Evolutionary conservation across 1,139 yeast species (phyloP).

Genomic region (Arxiozyma telluris): DNA sequence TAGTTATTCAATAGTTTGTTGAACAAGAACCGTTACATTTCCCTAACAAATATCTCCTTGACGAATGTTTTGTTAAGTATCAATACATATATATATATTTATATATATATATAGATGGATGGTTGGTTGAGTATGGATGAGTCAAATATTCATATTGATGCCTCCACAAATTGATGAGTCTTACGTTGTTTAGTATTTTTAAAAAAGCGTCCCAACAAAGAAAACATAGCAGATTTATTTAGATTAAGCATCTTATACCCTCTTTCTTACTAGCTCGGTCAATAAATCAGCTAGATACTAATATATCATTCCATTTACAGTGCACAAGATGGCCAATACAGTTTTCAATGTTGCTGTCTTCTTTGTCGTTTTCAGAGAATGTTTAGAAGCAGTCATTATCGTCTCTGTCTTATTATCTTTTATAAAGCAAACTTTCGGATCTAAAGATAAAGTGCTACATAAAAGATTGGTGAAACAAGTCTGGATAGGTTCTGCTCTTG

Average conservation of each 20-base stretch:
- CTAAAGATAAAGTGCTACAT: constrained; percentile 29
- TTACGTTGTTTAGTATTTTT: too few relatives aligned
- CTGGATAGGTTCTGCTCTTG: constrained; percentile 73
- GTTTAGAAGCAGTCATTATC: constrained; percentile 79
- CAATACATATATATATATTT: too few relatives aligned
- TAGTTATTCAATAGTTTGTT: background rate
- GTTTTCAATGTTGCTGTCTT: constrained; percentile 49
- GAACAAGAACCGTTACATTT: background rate
- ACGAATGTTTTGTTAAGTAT: background rate
- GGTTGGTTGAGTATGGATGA: background rate
- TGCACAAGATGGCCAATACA: constrained; percentile 15
- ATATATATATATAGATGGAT: too few relatives aligned
- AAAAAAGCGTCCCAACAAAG: too few relatives aligned
- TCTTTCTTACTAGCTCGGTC: too few relatives aligned
- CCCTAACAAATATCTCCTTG: background rate
- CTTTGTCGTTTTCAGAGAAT: constrained; percentile 79
- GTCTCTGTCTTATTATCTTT: constrained; percentile 79
- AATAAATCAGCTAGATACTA: background rate
- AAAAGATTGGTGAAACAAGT: constrained; percentile 53
- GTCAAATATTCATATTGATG: too few relatives aligned
- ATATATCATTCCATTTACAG: background rate
- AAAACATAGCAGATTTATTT: too few relatives aligned
- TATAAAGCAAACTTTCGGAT: constrained; percentile 48
- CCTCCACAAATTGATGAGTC: too few relatives aligned
- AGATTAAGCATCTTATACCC: too few relatives aligned